These are phyloP conservation scores for Powellomyces hirtus DNA, from an alignment of 192 early-diverging fungal species.

Conservation along the genomic window DNA sequence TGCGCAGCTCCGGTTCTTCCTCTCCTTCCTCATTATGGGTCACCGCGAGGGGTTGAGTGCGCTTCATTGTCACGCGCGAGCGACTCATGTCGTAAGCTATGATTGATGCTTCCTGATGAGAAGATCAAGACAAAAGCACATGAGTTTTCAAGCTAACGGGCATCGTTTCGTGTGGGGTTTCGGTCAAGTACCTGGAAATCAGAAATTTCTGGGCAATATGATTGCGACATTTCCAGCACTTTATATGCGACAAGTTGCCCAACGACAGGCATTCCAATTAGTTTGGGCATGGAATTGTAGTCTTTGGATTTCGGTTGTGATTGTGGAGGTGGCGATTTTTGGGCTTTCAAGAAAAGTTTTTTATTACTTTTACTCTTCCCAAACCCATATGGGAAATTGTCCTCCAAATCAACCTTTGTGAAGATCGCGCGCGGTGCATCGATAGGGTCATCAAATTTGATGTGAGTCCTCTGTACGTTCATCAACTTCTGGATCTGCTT, in stretches of 20 bases:
- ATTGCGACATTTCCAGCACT: conserved; percentile 5
- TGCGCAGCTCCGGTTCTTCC: not conserved
- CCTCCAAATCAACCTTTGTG: not conserved
- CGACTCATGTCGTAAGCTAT: conserved; percentile 1
- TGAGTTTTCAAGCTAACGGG: too few species aligned
- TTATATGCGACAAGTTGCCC: conserved; percentile 16
- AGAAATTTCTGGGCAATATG: conserved; percentile 12
- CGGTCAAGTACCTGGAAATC: conserved; percentile 24
- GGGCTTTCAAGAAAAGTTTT: not conserved
- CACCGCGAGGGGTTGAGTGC: not conserved
- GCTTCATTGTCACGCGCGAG: conserved; percentile 7
- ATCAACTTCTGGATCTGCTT: conserved; percentile 14
- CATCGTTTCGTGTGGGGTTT: not conserved
- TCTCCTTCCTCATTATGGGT: not conserved
- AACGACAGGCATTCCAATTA: not conserved
- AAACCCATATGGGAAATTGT: not conserved
- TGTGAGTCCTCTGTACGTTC: conserved; percentile 8
- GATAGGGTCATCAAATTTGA: not conserved
- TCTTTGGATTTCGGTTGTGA: not conserved
- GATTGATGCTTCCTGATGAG: conserved; percentile 2
- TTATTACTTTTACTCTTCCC: not conserved
- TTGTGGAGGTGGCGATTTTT: not conserved
- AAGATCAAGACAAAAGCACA: too few species aligned
- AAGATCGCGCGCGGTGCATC: conserved; percentile 7
- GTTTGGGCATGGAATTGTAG: conserved; percentile 9